Evolutionary conservation across 2,329 filamentous ascomycete genomes (phyloP).

Genomic region (Colletotrichum sidae): DNA sequence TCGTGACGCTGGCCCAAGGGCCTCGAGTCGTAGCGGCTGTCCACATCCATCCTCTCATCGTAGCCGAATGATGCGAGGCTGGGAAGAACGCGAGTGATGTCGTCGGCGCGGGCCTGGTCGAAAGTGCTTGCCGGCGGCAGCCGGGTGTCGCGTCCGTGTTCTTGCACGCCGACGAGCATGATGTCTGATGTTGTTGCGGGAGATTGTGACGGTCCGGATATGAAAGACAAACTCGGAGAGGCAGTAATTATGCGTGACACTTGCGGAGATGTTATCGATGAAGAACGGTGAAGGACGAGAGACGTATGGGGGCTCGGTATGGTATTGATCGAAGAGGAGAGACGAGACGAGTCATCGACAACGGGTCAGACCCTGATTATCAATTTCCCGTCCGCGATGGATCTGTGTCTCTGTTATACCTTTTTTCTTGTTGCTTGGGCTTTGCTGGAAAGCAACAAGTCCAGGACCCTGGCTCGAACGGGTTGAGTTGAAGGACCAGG

Average conservation of each 20-base stretch:
- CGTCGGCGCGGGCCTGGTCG: conserved; percentile 21
- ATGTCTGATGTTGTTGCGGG: conserved; percentile 10
- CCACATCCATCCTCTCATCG: conserved; percentile 35
- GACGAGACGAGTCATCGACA: conserved; percentile 38
- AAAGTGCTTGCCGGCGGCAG: conserved; percentile 26
- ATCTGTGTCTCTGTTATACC: conserved; percentile 38
- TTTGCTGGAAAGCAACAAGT: conserved; percentile 27
- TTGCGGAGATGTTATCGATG: conserved; percentile 25
- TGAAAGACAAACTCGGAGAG: not conserved
- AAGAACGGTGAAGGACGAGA: conserved; percentile 24
- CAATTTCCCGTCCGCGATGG: conserved; percentile 32
- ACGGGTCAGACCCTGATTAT: conserved; percentile 38
- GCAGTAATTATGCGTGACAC: conserved; percentile 2
- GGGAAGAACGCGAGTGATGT: conserved; percentile 29
- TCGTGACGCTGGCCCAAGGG: conserved; percentile 29
- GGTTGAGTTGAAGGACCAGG: conserved; percentile 29
- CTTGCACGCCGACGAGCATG: conserved; percentile 36
- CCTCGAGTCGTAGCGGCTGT: conserved; percentile 19
- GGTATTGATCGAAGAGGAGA: conserved; percentile 26
- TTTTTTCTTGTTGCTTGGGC: conserved; percentile 14
- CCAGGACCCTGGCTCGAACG: conserved; percentile 32
- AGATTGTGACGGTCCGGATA: not conserved
- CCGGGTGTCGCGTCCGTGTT: conserved; percentile 26
- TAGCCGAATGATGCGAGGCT: conserved; percentile 30
- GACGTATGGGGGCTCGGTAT: conserved; percentile 14